phyloP scores from a whole-genome alignment of 23 red algal species.

The Gracilaria domingensis region DNA sequence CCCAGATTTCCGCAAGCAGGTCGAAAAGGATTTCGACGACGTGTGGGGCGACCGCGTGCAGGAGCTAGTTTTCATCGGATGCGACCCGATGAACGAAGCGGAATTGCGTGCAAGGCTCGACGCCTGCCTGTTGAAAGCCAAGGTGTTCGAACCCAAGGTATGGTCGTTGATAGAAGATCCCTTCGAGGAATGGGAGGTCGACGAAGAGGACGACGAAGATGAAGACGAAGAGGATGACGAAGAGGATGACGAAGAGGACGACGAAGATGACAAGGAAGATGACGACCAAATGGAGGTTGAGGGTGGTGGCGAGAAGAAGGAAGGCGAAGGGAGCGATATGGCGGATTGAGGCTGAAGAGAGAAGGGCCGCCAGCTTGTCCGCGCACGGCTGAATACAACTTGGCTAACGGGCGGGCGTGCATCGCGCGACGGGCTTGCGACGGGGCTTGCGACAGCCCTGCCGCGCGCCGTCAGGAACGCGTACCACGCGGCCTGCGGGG shows the following conservation, averaged over 20 bases:
- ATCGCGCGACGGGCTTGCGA: background rate
- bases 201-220: constrained; percentile 47
- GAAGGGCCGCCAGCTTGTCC: constrained; percentile 1
- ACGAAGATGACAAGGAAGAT: background rate
- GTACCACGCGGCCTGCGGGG: background rate
- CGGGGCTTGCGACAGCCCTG: background rate
- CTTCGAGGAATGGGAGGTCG: constrained; percentile 35
- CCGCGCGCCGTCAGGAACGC: background rate
- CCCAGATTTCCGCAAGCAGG: constrained; percentile 20
- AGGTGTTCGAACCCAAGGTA: constrained; percentile 14
- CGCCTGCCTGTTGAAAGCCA: constrained; percentile 60
- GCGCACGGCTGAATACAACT: background rate
- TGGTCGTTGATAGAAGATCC: constrained; percentile 34
- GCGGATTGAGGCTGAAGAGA: background rate
- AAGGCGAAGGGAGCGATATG: background rate
- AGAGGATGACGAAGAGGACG: constrained; percentile 2
- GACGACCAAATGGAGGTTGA: background rate
- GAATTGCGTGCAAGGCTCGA: constrained; percentile 65
- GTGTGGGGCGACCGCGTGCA: constrained; percentile 67
- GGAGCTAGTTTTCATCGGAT: constrained; percentile 73
- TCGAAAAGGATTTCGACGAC: constrained; percentile 26
- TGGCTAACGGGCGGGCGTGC: background rate
- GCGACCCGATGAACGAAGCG: constrained; percentile 38
- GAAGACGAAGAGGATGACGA: constrained; percentile 34
- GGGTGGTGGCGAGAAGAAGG: background rate